Evolutionary conservation across 495 filamentous ascomycete species (phyloP), one percentile per base, ranked within the genome.

Genomic region (Penicillium arizonense): DNA sequence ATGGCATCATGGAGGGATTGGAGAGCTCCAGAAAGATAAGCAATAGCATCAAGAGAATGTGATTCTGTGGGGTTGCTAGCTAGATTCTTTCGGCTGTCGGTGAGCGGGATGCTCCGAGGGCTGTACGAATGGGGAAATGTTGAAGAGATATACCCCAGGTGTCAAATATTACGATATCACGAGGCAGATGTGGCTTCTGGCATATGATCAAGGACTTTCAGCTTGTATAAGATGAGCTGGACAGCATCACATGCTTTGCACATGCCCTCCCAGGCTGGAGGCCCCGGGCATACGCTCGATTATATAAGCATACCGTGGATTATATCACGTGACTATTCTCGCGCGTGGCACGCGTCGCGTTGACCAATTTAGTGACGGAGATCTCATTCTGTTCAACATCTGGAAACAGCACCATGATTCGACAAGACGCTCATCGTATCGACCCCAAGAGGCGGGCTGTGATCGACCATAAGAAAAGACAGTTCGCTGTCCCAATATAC

Each of bases 401-500:
- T 23, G 43, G 18, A 18, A 7, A 30, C 28, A 30, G 21, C 67
- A 82, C 42, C 40, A 93, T 93, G 88, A 85, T 89, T 55, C 79
- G 85, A 56, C 85, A 85, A 64, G 85, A 88, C 35, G 79, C 75
- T 53, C 81, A 81, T 52, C 81, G 90, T n/a, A 82, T 94, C 47
- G 91, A 95, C 56, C 69, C 86, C 6, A 97, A 97, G 68, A 74
- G 90, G 64, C 83, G 90, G 53, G 80, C 82, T 49, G 78, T 77
- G 39, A 70, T 93, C 58, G 84, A 95, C 64, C 77, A 85, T 59
- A 90, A 90, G 56, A 94, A 92, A 71, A 86, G 81, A 69, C 91
- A 97, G 65, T 97, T 96, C 59, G 88, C 87, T 43, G 71, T 80
- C 9, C 79, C 88, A 4, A 69, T 77, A 9, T 93, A 82, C 76